Evolutionary conservation across 2,329 filamentous ascomycete species (phyloP), one percentile per base, ranked within the genome.

Genomic region (Colletotrichum agaves): DNA sequence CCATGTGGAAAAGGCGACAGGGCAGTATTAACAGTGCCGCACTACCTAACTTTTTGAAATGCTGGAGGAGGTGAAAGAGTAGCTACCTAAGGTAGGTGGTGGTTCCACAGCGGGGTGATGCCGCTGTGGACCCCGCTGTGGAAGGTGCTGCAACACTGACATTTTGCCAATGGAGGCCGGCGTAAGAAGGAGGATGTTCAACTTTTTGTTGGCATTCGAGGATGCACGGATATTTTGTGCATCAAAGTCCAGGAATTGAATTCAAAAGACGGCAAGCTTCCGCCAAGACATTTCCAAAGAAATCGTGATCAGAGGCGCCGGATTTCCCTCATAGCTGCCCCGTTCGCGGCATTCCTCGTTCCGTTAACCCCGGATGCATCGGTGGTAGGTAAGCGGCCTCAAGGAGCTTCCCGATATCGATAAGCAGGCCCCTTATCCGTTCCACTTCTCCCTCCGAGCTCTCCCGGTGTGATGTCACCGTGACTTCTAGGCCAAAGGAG

Each of bases 381-480:
- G 55, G 55, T 19, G 10, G 35, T 58, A 58, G 10, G 35, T 58
- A 58, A 58, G 55, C 41, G 55, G 55, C 39, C 23, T 44, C 44
- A 43, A 43, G 27, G 37, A 13, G 27, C 27, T 7, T 47, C 11
- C 0, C 17, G 43, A 17, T 59, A 13, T 21, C 44, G 55, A 63
- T 53, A 53, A 64, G 56, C 27, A n/a, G 17, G 49, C 31, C 35
- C 19, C 44, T 44, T 60, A 50, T 44, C 37, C 37, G 19, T 12
- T 15, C 35, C 35, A 15, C 13, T n/a, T 27, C 27, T 11, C 44
- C 35, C 31, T 44, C 57, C 55, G 44, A 52, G 44, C 35, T 64
- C 19, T 44, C 27, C 56, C 56, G 50, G 21, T n/a, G 56, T 61
- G 62, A 64, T 64, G 62, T 64, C 56, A 64, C 56, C 53, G 10